Base-by-base conservation (phyloP, 78 protist genomes). In the Dictyostelium intermedium region DNA sequence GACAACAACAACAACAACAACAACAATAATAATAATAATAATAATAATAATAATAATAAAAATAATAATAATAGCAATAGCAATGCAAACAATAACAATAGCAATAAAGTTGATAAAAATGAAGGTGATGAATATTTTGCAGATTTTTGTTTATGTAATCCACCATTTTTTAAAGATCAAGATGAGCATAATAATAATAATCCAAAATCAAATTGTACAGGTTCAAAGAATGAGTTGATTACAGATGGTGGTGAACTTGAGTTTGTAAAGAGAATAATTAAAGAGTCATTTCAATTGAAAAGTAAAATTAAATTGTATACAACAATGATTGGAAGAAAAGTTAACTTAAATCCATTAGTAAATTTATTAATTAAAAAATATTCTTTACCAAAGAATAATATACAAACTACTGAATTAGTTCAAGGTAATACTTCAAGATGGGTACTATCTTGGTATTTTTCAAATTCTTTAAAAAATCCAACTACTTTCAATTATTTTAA, bases 351-450 rank as follows among this genome's bases (percentile, higher is more conserved):
- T 20, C 20, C 20, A 37, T 25, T 92, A 2, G 3, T 80, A 1
- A 30, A 72, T n/a, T 5, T 34, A 7, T 27, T 91, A 23, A 70
- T 39, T 53, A 13, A 43, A 27, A 5, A 47, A 18, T 43, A 41
- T 18, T 25, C 35, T 10, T 14, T 13, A 9, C 82, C 82, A 23
- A 76, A 76, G 8, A 14, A 16, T 1, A 20, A 74, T 4, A 35
- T 72, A 41, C 5, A 5, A 14, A 84, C 96, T 10, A 35, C 91
- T 30, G 85, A 70, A 47, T 81, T 92, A 30, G 37, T 85, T 27
- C 96, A 92, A 78, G 96, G 96, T 16, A 84, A 92, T 30, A 45
- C 63, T 10, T 35, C 47, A 77, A 37, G 96, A 73, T 92, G 96
- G 96, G 96, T 84, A 30, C 13, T 92, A 37, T 69, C 45, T 27